Conservation (phyloP, 441 rosid species). For the Adansonia gregorii region DNA sequence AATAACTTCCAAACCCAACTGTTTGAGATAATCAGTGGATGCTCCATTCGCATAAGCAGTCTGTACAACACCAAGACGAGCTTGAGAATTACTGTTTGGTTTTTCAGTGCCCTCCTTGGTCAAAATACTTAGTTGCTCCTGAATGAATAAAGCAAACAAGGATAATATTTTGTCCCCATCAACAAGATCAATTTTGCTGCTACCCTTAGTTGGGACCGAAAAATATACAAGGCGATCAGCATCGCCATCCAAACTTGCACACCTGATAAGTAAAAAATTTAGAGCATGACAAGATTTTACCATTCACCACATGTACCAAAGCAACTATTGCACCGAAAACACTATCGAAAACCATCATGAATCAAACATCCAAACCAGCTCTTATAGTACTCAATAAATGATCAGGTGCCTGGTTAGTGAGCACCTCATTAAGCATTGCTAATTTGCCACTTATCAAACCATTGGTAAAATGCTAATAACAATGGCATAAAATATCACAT, state of each 20-base stretch:
- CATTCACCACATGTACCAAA: background rate
- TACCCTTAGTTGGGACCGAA: slow-evolving; percentile 41
- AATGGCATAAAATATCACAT: background rate
- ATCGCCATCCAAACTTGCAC: slow-evolving; percentile 98
- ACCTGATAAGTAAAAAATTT: slow-evolving; percentile 59
- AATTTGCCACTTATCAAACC: background rate
- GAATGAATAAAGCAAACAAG: slow-evolving; percentile 79
- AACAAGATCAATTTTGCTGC: slow-evolving; percentile 62
- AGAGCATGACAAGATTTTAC: background rate
- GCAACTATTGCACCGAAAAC: background rate
- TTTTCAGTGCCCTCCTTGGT: slow-evolving; percentile 36
- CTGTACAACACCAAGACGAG: slow-evolving; percentile 77
- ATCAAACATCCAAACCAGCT: background rate
- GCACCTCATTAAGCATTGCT: background rate
- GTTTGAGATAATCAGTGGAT: slow-evolving; percentile 69
- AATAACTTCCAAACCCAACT: slow-evolving; percentile 69
- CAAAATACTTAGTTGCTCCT: slow-evolving; percentile 69
- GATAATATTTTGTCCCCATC: slow-evolving; percentile 93
- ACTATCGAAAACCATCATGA: background rate
- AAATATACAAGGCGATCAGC: slow-evolving; percentile 94
- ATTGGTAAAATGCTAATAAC: background rate
- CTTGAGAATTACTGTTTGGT: slow-evolving; percentile 30
- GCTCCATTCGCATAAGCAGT: slow-evolving; percentile 98
- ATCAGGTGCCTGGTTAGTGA: background rate
- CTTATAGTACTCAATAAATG: background rate